phyloP scores from a whole-genome alignment of 305 asterid species.

The Fraxinus albicans region DNA sequence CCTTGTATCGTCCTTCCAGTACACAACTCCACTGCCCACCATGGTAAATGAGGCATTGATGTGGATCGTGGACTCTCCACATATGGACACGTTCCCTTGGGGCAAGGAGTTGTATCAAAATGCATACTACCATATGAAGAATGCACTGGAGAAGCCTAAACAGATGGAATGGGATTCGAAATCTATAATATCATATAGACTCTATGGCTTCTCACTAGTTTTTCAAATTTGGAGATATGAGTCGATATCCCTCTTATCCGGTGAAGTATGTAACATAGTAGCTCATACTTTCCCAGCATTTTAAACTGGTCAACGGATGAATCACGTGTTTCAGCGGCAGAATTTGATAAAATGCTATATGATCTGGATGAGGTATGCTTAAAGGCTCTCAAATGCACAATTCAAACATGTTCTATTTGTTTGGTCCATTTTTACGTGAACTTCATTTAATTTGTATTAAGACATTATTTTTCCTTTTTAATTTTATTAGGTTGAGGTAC shows the following conservation, averaged over 20 bases:
- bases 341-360: no score
- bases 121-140: background rate
- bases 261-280: no score
- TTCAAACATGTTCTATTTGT: no score
- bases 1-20: background rate
- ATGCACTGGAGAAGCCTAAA: background rate
- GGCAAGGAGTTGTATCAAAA: background rate
- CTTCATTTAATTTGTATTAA: no score
- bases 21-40: background rate
- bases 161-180: background rate
- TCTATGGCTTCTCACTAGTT: background rate
- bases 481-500: no score
- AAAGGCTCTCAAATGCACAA: no score
- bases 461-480: no score
- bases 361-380: no score
- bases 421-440: no score
- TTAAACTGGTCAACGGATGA: no score
- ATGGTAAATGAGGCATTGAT: background rate
- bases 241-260: background rate
- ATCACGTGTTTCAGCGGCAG: no score
- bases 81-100: background rate
- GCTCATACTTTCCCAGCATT: no score
- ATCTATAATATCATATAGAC: background rate
- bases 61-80: background rate
- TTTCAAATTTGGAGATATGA: background rate